phyloP scores from a whole-genome alignment of 108 stramenopile species.

The Mediolabrus comicus region DNA sequence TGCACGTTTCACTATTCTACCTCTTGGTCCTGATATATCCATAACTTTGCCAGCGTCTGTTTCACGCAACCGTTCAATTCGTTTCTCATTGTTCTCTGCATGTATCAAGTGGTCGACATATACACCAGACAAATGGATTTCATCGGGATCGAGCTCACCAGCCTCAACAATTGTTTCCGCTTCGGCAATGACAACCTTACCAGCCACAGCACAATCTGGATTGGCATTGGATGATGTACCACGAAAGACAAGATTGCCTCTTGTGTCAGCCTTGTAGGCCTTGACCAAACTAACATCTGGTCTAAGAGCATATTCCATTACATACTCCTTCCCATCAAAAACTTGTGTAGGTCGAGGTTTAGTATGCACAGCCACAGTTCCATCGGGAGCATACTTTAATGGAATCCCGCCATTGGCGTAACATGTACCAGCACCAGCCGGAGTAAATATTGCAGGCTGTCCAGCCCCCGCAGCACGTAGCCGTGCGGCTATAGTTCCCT shows the following conservation, averaged over 20 bases:
- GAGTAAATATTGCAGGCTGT: slow-evolving; percentile 92
- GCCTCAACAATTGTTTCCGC: slow-evolving; percentile 89
- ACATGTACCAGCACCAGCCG: slow-evolving; percentile 88
- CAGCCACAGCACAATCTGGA: slow-evolving; percentile 91
- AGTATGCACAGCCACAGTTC: slow-evolving; percentile 59
- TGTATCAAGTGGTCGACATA: slow-evolving; percentile 87
- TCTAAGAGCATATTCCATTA: slow-evolving; percentile 85
- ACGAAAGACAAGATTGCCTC: slow-evolving; percentile 91
- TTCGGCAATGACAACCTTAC: slow-evolving; percentile 82
- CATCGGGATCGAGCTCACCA: slow-evolving; percentile 84
- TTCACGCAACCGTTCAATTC: slow-evolving; percentile 80
- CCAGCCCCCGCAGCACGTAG: slow-evolving; percentile 86
- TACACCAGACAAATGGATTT: slow-evolving; percentile 88
- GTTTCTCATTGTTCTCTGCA: slow-evolving; percentile 80
- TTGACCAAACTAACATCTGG: slow-evolving; percentile 87
- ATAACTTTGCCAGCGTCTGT: slow-evolving; percentile 35
- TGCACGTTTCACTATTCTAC: slow-evolving; percentile 83
- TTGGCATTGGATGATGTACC: slow-evolving; percentile 91
- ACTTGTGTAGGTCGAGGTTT: slow-evolving; percentile 62
- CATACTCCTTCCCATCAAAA: slow-evolving; percentile 85
- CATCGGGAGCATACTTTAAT: slow-evolving; percentile 82
- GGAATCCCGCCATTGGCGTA: slow-evolving; percentile 90
- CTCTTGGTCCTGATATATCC: slow-evolving; percentile 63
- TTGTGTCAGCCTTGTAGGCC: slow-evolving; percentile 86
- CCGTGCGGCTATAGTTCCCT: slow-evolving; percentile 88